Evolutionary conservation across 768 basidiomycete species (phyloP), one percentile per base, ranked within the genome.

Genomic region (Chalciporus chontae): DNA sequence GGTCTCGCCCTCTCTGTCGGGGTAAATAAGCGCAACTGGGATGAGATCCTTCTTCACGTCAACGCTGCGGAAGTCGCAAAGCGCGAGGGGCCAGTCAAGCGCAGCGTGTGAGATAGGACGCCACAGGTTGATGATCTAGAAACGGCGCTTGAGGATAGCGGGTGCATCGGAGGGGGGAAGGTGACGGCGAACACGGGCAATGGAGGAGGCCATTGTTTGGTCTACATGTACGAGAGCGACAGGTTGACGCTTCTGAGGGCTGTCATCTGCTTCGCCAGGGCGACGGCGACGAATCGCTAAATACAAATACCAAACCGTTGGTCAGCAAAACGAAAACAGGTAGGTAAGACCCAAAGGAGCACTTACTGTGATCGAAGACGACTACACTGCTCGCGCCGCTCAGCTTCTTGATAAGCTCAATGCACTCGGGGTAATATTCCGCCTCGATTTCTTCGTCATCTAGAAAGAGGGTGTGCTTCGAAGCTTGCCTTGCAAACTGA

Each of bases 81-180:
- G 64, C 10, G 73, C 71, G 32, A 80, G 70, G 5, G 77, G 78
- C 66, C 70, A 76, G 51, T 79, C 79, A n/a, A 61, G 57, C 3
- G 76, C 77, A 2, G 69, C 55, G 51, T 74, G 63, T 15, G 66
- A 57, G 57, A 80, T 77, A 1, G 78, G 78, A 18, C 78, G 71
- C 79, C 79, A 80, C 49, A 80, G 61, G 60, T 79, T 79, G 52
- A 80, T 71, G 53, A 80, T 75, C 55, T 78, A 77, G 62, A 76
- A 79, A 51, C 77, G 75, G 19, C 67, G 61, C 52, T 70, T 60
- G 31, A 77, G 68, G 43, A 77, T 56, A 38, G 29, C 62, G 53
- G 66, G 66, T 0, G 67, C 75, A 36, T 78, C 75, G 40, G 58
- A 64, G 2, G 63, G 47, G 0, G 76, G 73, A 11, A 76, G 69